Evolutionary conservation across 352 stramenopile genomes (phyloP).

Genomic region (Aphanomyces astaci): DNA sequence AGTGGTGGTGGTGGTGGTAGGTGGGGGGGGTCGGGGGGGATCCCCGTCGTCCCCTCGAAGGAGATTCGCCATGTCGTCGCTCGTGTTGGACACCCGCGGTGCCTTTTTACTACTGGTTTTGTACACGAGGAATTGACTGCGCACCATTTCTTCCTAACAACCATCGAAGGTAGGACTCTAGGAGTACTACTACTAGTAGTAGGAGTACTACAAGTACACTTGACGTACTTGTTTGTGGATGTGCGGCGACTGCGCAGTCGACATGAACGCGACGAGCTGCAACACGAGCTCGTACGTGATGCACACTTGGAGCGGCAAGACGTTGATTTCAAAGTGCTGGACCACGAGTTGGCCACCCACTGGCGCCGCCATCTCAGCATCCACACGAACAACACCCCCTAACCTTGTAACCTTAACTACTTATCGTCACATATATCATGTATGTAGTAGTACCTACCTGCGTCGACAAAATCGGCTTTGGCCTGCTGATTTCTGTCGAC

Average conservation of each 20-base stretch:
- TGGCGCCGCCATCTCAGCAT: slow-evolving; percentile 62
- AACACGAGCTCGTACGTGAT: slow-evolving; percentile 72
- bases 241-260: slow-evolving; percentile 22
- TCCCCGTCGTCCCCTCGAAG: slow-evolving; percentile 23
- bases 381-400: slow-evolving; percentile 60
- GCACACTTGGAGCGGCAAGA: slow-evolving; percentile 78
- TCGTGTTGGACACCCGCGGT: background rate
- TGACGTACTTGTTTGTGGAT: slow-evolving; percentile 34
- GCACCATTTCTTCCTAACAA: slow-evolving; percentile 12
- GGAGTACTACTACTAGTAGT: too few relatives aligned
- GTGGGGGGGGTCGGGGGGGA: too few relatives aligned
- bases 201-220: too few relatives aligned
- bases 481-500: slow-evolving; percentile 30
- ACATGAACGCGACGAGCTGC: slow-evolving; percentile 56
- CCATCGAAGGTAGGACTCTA: too few relatives aligned
- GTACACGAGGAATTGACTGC: slow-evolving; percentile 13
- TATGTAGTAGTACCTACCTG: slow-evolving; percentile 10
- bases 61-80: background rate
- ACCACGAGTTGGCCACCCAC: slow-evolving; percentile 51
- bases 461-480: slow-evolving; percentile 45
- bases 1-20: too few relatives aligned
- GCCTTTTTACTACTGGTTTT: background rate
- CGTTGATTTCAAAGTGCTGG: slow-evolving; percentile 80
- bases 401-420: too few relatives aligned
- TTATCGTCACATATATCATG: background rate